Evolutionary conservation across 1,284 basidiomycete species (phyloP), one percentile per base, ranked within the genome.

Genomic region (Apiotrichum brassicae): DNA sequence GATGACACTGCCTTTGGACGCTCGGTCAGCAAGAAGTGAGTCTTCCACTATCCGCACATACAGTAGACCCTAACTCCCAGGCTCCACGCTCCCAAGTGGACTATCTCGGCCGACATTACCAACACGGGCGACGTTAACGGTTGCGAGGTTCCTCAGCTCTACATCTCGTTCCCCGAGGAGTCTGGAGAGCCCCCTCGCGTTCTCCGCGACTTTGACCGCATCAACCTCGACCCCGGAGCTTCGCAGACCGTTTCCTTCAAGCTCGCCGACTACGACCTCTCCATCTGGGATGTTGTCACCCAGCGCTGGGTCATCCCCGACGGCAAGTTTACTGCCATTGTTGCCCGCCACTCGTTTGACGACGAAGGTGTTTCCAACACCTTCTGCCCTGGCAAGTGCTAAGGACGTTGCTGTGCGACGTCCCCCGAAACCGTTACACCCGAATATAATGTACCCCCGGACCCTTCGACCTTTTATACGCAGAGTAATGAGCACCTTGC

Each of bases 121-220:
- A 79, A 79, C 62, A 66, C 64, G 1, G 77, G 77, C 12, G 38
- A 53, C 5, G 60, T 73, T 2, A 60, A 65, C 6, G 78, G 73
- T 3, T 72, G 70, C 51, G 77, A 78, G 37, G 54, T 72, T 9
- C 67, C 64, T 1, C 67, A 75, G 57, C 53, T 73, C 16, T 75
- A 74, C 56, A 62, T 75, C 41, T 43, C 51, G 6, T 77, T 66
- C 68, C 75, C 76, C 9, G 35, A 54, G 9, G 47, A 38, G 2
- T 59, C 68, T 3, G 68, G 68, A 6, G 73, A 76, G 57, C 74
- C 75, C 6, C 69, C 70, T 7, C 63, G 62, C 28, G 70, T 74
- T 0, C 59, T 74, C 24, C 60, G 70, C 25, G 71, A 71, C 52
- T 71, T 71, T 53, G 52, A 48, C 12, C 69, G 68, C 43, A 53